Evolutionary conservation across 2,329 filamentous ascomycete genomes (phyloP), one percentile per base, ranked within the genome.

Genomic region (Pyrenophora graminea): DNA sequence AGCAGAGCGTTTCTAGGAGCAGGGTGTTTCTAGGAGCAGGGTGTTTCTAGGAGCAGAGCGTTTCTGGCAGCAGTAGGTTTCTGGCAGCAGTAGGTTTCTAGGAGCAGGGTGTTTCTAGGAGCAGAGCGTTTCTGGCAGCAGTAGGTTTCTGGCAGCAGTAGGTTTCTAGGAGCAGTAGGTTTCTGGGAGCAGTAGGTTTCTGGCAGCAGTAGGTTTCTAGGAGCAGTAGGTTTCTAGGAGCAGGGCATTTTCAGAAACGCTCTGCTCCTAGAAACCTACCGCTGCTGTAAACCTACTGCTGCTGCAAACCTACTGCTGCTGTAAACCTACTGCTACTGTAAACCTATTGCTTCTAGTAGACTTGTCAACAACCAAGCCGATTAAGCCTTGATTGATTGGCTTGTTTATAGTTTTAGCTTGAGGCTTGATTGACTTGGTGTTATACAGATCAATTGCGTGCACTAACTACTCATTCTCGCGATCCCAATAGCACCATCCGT

Each of bases 111-210:
- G 13, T 33, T 42, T 32, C 17, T 17, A 43, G 19, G 19, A 48
- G 45, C 38, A 37, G 31, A 25, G n/a, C 9, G 9, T 47, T 43
- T 45, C 13, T 34, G 45, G n/a, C 8, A 45, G 47, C 23, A 34
- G 12, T 10, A 18, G 12, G 7, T 45, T 51, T 40, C 10, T 41
- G 40, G 27, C 7, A 51, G 40, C 18, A 51, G 3, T 10, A 32
- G 1, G 9, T 46, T 46, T 46, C 21, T 38, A 37, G 25, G 17
- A 51, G 37, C 34, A 46, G 21, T 18, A 18, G 6, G 19, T 39
- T 46, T 46, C 18, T 40, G 25, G 36, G 17, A 46, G 36, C 23
- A 39, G 2, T 31, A 9, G 6, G 15, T 32, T 45, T 45, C 34
- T 39, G 15, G 17, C 15, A 39, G 43, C 15, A 45, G 7, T 25